Conservation (phyloP, 1,284 basidiomycete species). For the Moesziomyces antarcticus region DNA sequence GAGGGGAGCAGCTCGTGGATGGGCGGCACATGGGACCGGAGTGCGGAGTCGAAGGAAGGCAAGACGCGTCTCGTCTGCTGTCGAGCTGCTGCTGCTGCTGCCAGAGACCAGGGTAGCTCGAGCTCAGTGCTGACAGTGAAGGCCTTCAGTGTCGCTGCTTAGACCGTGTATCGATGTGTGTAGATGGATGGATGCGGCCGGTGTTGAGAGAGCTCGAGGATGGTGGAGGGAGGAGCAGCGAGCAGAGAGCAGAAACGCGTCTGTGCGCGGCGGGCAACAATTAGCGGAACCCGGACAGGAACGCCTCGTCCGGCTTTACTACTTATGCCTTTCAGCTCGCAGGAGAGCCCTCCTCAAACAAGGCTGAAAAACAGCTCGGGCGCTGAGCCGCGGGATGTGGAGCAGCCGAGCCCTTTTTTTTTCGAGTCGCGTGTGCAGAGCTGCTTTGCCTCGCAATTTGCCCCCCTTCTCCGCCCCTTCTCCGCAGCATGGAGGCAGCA, state of each 20-base stretch:
- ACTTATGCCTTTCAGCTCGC: not conserved
- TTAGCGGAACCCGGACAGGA: not conserved
- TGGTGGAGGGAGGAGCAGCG: not conserved
- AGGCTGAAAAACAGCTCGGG: not conserved
- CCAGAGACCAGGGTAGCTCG: too few species aligned
- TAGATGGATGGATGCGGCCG: not conserved
- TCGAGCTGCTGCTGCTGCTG: too few species aligned
- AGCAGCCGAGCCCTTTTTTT: not conserved
- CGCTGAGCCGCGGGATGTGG: not conserved
- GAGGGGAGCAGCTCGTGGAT: not conserved
- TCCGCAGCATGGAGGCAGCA: too few species aligned
- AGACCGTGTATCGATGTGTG: not conserved
- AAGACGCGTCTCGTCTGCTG: not conserved
- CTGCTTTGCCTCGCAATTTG: too few species aligned
- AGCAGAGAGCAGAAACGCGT: not conserved
- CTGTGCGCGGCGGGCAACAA: not conserved
- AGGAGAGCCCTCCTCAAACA: not conserved
- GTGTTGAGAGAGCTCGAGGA: not conserved
- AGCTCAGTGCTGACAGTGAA: too few species aligned
- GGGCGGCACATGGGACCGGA: not conserved
- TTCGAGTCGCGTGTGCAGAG: not conserved
- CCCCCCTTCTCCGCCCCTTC: not conserved
- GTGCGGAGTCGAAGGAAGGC: not conserved
- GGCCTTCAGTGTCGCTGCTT: too few species aligned
- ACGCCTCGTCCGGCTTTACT: not conserved